Conservation (phyloP, 2,329 filamentous ascomycete species). For the Cercospora nicotianae region DNA sequence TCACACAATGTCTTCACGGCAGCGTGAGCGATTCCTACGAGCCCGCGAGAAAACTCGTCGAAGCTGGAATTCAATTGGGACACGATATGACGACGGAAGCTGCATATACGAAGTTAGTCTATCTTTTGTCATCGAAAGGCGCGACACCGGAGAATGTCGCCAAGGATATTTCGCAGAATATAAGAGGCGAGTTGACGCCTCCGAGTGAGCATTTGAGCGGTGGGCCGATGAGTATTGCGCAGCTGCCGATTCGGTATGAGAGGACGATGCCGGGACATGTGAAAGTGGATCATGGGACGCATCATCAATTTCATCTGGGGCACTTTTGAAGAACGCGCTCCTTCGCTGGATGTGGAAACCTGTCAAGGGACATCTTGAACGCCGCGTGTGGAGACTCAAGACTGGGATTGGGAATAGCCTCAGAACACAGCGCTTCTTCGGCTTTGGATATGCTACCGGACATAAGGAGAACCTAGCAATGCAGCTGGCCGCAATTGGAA, state of each 20-base stretch:
- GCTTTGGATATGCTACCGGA: neutral
- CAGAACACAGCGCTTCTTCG: neutral
- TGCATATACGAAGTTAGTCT: conserved; percentile 86
- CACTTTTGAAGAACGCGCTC: conserved; percentile 2
- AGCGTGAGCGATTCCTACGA: conserved; percentile 45
- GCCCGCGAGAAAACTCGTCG: conserved; percentile 64
- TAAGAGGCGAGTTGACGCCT: conserved; percentile 78
- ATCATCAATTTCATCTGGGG: conserved; percentile 3
- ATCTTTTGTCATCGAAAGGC: conserved; percentile 59
- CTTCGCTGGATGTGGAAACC: neutral
- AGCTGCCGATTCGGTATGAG: conserved; percentile 30
- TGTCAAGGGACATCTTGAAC: neutral
- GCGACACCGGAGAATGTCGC: conserved; percentile 66
- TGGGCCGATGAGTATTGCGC: conserved; percentile 26
- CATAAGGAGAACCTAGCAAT: neutral
- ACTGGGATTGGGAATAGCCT: neutral
- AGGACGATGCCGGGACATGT: conserved; percentile 25
- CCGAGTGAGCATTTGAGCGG: conserved; percentile 18
- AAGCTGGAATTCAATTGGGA: conserved; percentile 85
- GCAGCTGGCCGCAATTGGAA: neutral
- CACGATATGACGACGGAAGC: conserved; percentile 88
- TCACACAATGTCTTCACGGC: conserved; percentile 70
- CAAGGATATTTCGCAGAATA: conserved; percentile 68
- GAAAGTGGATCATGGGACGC: conserved; percentile 8
- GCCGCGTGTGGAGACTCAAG: neutral